Conservation (phyloP, 169 alveolate genomes). For the Neospora caninum region DNA sequence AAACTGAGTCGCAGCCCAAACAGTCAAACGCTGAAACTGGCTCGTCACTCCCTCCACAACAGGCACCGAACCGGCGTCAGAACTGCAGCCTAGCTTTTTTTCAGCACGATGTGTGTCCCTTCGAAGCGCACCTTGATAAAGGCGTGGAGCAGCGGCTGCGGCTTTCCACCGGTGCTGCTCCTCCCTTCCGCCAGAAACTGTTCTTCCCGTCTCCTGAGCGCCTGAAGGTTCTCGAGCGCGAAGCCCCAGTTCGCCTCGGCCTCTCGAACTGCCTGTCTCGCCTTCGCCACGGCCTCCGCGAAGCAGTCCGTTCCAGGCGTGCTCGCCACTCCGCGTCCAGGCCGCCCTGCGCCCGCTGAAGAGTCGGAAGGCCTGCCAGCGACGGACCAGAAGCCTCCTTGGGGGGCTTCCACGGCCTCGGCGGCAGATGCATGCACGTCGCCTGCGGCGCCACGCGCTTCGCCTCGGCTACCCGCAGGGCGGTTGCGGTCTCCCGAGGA, state of each 20-base stretch:
- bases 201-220: not conserved
- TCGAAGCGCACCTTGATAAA: not conserved
- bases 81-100: too few relatives aligned
- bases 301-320: not conserved
- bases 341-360: not conserved
- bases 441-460: not conserved
- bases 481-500: too few relatives aligned
- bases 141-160: not conserved
- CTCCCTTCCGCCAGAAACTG: not conserved
- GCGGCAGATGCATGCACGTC: not conserved
- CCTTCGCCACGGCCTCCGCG: not conserved
- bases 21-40: too few relatives aligned
- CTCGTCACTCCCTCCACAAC: too few relatives aligned
- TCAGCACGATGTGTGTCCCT: too few relatives aligned
- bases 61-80: too few relatives aligned
- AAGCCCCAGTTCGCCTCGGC: not conserved
- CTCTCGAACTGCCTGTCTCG: not conserved
- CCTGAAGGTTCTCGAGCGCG: not conserved
- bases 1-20: too few relatives aligned
- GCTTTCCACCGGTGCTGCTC: not conserved
- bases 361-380: not conserved
- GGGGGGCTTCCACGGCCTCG: not conserved
- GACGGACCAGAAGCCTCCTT: not conserved
- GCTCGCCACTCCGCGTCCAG: not conserved
- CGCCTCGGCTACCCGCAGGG: too few relatives aligned